phyloP scores from a whole-genome alignment of 2,329 filamentous ascomycete genomes.

The Aspergillus luchuensis region DNA sequence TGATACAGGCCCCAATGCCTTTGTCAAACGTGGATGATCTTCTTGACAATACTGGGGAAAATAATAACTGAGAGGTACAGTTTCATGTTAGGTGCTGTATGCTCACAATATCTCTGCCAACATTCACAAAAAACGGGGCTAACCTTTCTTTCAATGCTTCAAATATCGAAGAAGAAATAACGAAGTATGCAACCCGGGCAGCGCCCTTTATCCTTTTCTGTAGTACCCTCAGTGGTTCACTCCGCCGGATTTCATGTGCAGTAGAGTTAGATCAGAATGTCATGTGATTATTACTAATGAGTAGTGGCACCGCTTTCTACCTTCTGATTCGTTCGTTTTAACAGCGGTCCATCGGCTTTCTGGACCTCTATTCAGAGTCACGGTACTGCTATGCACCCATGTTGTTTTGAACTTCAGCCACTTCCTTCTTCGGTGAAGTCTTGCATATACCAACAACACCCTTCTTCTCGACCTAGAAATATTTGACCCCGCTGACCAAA shows the following conservation, averaged over 20 bases:
- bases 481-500: background rate
- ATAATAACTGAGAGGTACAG: background rate
- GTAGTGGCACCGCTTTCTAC: background rate
- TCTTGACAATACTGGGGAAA: background rate
- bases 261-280: background rate
- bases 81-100: background rate
- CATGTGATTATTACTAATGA: background rate
- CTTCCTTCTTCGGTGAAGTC: background rate
- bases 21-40: background rate
- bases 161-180: background rate
- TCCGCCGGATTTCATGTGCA: background rate
- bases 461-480: background rate
- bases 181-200: background rate
- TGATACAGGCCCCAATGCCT: background rate
- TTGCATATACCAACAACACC: background rate
- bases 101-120: background rate
- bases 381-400: background rate
- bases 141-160: background rate
- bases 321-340: background rate
- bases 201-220: background rate
- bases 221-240: background rate
- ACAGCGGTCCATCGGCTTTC: background rate
- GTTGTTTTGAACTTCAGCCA: background rate
- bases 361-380: background rate
- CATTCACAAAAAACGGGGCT: background rate